Evolutionary conservation across 2,329 filamentous ascomycete species (phyloP), one percentile per base, ranked within the genome.

Genomic region (Cryoendolithus antarcticus): DNA sequence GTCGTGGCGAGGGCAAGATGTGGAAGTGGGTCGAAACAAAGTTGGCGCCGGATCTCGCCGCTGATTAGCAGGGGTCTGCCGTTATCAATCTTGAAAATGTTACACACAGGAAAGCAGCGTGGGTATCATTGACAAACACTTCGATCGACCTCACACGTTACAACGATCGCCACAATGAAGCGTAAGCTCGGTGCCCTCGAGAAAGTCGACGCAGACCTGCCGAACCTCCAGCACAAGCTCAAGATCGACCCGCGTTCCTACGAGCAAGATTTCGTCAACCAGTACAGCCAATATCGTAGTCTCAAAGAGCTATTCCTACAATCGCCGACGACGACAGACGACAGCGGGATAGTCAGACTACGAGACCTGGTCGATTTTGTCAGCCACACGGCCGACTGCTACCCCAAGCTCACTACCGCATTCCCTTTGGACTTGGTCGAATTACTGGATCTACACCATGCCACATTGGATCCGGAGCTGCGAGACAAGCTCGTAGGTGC

Each of bases 401-500:
- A 93, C 62, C 86, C 85, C 37, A 75, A 81, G 42, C 74, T 89
- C 45, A 88, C 86, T 1, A 70, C 70, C 38, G 69, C 72, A 7
- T 96, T 95, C 50, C 76, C 86, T 13, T 71, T 79, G 32, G 83
- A 94, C 47, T 69, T 98, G 35, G 86, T 86, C 55, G 71, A 78
- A 27, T 82, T 98, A 43, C 65, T 98, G 34, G 76, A 76, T 35
- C 70, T 80, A 49, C 86, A 96, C 57, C 89, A 96, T 69, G 75
- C 80, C 34, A 72, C 80, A 3, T 70, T 98, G 27, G 82, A 93
- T 53, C 71, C 78, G 3, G 88, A 96, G 46, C 62, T 98, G 51
- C 74, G 91, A 30, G 91, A 96, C 61, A 96, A 96, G 72, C 76
- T 96, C 41, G 89, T 96, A 2, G 84, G 85, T 35, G 93, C 85